Conservation (phyloP, 2,329 filamentous ascomycete species). For the Escovopsis sp. region DNA sequence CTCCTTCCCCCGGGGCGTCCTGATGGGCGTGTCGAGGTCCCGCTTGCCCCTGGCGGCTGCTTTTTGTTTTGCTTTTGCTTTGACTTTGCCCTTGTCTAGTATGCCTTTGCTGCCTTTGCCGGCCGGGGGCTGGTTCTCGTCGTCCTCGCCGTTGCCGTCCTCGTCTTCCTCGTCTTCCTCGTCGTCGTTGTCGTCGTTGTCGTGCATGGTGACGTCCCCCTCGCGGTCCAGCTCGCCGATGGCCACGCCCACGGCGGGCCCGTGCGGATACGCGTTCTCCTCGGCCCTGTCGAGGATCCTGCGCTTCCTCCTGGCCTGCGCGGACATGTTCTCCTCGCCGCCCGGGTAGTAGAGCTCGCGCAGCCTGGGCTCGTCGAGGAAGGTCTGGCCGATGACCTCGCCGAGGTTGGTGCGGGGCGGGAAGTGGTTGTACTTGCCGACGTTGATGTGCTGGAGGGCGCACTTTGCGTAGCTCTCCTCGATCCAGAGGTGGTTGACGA, state of each 20-base stretch:
- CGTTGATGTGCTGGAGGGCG: slow-evolving; percentile 55
- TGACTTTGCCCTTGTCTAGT: not conserved
- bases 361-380: slow-evolving; percentile 50
- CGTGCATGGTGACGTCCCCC: slow-evolving; percentile 29
- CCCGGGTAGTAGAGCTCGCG: slow-evolving; percentile 57
- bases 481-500: slow-evolving; percentile 92
- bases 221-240: slow-evolving; percentile 25
- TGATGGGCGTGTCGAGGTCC: slow-evolving; percentile 24
- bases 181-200: slow-evolving; percentile 19
- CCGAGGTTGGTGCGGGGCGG: slow-evolving; percentile 80
- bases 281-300: slow-evolving; percentile 35
- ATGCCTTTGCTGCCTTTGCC: slow-evolving; percentile 1
- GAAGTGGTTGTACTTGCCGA: slow-evolving; percentile 70
- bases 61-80: too few relatives aligned
- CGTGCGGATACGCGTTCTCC: slow-evolving; percentile 33
- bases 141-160: not conserved
- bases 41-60: too few relatives aligned
- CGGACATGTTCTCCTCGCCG: slow-evolving; percentile 29
- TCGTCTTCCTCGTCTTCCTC: slow-evolving; percentile 11
- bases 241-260: slow-evolving; percentile 32
- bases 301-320: slow-evolving; percentile 31
- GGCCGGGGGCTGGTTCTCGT: slow-evolving; percentile 3
- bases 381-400: slow-evolving; percentile 82
- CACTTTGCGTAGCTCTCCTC: slow-evolving; percentile 95
- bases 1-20: slow-evolving; percentile 55